Conservation (phyloP, 169 alveolate genomes). For the Plasmodium gaboni region DNA sequence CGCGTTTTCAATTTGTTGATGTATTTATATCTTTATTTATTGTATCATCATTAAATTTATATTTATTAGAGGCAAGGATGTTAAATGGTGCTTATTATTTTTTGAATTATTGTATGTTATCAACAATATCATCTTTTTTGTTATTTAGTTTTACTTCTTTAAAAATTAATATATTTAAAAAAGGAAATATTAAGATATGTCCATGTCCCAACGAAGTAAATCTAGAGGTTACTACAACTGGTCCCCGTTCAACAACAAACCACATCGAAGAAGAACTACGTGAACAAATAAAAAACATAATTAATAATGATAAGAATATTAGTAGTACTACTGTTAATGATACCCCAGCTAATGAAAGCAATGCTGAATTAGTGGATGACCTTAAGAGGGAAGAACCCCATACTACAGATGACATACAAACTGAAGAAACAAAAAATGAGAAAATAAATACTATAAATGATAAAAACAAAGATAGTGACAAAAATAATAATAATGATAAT, state of each 20-base stretch:
- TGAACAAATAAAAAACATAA: not conserved
- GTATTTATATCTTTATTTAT: slow-evolving; percentile 61
- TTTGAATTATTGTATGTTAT: slow-evolving; percentile 49
- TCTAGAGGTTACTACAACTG: not conserved
- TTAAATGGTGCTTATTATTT: slow-evolving; percentile 56
- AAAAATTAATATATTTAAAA: slow-evolving; percentile 46
- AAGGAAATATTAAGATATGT: slow-evolving; percentile 36
- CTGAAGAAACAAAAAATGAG: no score
- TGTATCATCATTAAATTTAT: slow-evolving; percentile 58
- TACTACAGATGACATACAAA: no score
- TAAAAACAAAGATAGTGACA: no score
- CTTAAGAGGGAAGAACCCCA: no score
- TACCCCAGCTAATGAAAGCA: not conserved
- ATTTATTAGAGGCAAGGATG: slow-evolving; percentile 48
- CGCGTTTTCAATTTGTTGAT: slow-evolving; percentile 71
- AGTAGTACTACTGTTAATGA: not conserved
- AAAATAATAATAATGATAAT: no score
- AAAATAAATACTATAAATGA: no score
- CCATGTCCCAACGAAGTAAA: slow-evolving; percentile 9
- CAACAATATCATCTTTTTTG: slow-evolving; percentile 56
- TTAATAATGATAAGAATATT: not conserved
- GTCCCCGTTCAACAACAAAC: not conserved
- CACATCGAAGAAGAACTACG: not conserved
- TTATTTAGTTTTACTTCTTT: slow-evolving; percentile 33
- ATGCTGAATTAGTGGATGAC: not conserved